phyloP scores from a whole-genome alignment of 1,284 basidiomycete species.

The Filobasidium uniguttulatum region DNA sequence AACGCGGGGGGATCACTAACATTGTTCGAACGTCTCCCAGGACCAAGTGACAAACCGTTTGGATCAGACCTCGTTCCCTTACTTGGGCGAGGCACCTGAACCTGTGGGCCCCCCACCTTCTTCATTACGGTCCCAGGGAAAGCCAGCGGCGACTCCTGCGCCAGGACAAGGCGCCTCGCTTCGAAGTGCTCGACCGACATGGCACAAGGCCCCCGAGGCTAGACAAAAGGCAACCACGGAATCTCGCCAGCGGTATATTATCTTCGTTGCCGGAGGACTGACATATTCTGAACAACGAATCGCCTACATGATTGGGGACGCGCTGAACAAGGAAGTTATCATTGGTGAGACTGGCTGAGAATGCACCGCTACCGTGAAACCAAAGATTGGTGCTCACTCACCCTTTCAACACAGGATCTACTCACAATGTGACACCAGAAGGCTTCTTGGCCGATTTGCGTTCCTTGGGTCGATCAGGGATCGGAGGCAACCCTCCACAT shows the following conservation, averaged over 20 bases:
- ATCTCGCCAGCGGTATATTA: conserved; percentile 60
- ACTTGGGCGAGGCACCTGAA: conserved; percentile 71
- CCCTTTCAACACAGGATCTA: conserved; percentile 62
- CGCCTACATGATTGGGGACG: conserved; percentile 62
- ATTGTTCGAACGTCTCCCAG: too few species aligned
- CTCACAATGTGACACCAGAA: conserved; percentile 71
- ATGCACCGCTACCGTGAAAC: background rate
- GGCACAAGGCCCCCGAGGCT: conserved; percentile 48
- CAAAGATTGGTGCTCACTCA: too few species aligned
- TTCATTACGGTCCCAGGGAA: background rate
- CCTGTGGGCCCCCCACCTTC: conserved; percentile 33
- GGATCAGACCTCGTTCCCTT: conserved; percentile 71
- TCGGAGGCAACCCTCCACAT: conserved; percentile 55
- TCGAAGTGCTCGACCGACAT: conserved; percentile 60
- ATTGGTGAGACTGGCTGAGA: conserved; percentile 48
- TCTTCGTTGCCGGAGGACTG: conserved; percentile 91
- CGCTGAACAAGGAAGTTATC: conserved; percentile 73
- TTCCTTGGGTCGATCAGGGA: conserved; percentile 60
- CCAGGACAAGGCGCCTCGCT: conserved; percentile 48
- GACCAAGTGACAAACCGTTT: conserved; percentile 69
- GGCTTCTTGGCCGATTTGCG: conserved; percentile 75
- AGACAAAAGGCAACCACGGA: conserved; percentile 41
- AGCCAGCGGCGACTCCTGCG: conserved; percentile 36
- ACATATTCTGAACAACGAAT: conserved; percentile 91
- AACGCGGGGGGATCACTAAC: too few species aligned